Conservation (phyloP, 2,329 filamentous ascomycete species). For the Alternaria incomplexa region DNA sequence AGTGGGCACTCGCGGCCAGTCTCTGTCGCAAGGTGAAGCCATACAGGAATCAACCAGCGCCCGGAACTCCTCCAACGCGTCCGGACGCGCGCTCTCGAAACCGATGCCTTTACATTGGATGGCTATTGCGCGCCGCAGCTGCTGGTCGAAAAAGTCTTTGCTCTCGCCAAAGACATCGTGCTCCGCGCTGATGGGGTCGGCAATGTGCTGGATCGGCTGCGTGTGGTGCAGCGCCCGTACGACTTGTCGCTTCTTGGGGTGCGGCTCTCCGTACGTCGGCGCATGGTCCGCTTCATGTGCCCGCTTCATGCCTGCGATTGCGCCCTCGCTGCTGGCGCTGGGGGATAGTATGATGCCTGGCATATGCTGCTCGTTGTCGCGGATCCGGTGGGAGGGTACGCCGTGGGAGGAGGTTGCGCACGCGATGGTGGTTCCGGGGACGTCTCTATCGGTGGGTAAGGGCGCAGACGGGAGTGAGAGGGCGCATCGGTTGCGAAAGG, state of each 20-base stretch:
- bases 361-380: slow-evolving; percentile 34
- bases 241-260: slow-evolving; percentile 45
- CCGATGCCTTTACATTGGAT: slow-evolving; percentile 59
- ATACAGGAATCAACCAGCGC: slow-evolving; percentile 65
- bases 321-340: slow-evolving; percentile 40
- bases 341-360: slow-evolving; percentile 39
- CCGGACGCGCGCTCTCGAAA: slow-evolving; percentile 61
- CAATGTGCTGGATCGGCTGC: slow-evolving; percentile 41
- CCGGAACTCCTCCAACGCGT: slow-evolving; percentile 63
- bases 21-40: slow-evolving; percentile 36
- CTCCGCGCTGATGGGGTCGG: slow-evolving; percentile 45
- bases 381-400: slow-evolving; percentile 8
- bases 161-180: slow-evolving; percentile 48
- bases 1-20: slow-evolving; percentile 4
- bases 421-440: slow-evolving; percentile 11
- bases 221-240: slow-evolving; percentile 42
- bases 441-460: slow-evolving; percentile 6
- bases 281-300: slow-evolving; percentile 28
- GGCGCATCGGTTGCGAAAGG: slow-evolving; percentile 8
- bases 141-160: slow-evolving; percentile 59
- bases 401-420: neutral
- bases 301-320: slow-evolving; percentile 45
- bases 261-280: slow-evolving; percentile 28
- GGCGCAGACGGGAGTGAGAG: slow-evolving; percentile 17
- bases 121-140: slow-evolving; percentile 63